phyloP scores from a whole-genome alignment of 805 yeast species.

The Wickerhamomyces alni region DNA sequence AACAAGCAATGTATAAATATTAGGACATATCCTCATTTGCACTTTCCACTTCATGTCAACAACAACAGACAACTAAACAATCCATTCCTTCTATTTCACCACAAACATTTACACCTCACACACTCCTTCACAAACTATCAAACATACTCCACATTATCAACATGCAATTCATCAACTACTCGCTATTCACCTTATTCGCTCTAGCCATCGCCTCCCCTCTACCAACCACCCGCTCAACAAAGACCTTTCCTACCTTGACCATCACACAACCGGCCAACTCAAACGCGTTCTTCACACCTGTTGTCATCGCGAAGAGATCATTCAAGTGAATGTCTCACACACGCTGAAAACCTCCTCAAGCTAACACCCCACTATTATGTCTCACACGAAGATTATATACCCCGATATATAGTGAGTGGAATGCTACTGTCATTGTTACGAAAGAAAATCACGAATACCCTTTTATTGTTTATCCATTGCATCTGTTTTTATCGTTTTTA shows the following conservation, averaged over 20 bases:
- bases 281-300: conserved; percentile 3
- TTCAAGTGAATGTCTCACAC: not conserved
- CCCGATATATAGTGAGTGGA: too few species aligned
- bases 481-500: too few species aligned
- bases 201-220: not conserved
- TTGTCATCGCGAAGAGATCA: conserved; percentile 2
- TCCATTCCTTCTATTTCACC: not conserved
- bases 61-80: too few species aligned
- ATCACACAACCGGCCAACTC: conserved; percentile 2
- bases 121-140: too few species aligned
- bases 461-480: too few species aligned
- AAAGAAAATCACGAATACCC: too few species aligned
- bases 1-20: not conserved
- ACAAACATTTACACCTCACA: not conserved
- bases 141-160: too few species aligned
- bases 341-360: too few species aligned
- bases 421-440: too few species aligned
- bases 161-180: not conserved
- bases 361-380: too few species aligned
- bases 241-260: conserved; percentile 4
- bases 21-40: not conserved
- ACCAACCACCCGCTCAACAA: not conserved
- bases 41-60: too few species aligned
- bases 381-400: too few species aligned
- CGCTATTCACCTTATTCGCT: not conserved